phyloP scores from a whole-genome alignment of 83 land plant species.

The Diphasiastrum complanatum region DNA sequence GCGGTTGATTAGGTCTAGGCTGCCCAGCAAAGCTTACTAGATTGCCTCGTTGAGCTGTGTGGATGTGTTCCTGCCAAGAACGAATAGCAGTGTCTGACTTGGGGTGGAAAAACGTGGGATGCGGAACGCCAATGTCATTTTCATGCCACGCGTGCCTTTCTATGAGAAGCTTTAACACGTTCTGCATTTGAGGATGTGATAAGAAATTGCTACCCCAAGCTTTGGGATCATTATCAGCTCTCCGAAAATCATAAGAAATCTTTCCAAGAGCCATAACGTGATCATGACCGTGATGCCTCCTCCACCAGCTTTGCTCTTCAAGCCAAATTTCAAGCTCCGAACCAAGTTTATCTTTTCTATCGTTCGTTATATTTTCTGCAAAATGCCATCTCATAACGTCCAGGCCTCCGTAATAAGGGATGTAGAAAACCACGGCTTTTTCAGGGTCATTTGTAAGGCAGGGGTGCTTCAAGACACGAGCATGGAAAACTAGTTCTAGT shows the following conservation, averaged over 20 bases:
- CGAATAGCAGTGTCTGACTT: conserved; percentile 43
- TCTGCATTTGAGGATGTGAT: conserved; percentile 40
- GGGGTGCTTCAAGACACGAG: conserved; percentile 48
- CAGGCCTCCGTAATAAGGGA: conserved; percentile 69
- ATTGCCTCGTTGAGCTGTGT: conserved; percentile 1
- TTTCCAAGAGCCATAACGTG: conserved; percentile 64
- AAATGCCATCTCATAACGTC: conserved; percentile 64
- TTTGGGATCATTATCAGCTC: conserved; percentile 13
- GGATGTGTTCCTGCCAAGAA: conserved; percentile 39
- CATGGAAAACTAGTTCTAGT: conserved; percentile 70
- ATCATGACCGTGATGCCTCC: conserved; percentile 30
- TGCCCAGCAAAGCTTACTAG: conserved; percentile 55
- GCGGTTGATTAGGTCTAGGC: conserved; percentile 32
- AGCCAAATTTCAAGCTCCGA: conserved; percentile 58
- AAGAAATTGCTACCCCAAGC: conserved; percentile 56
- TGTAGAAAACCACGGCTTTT: conserved; percentile 53
- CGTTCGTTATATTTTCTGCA: conserved; percentile 35
- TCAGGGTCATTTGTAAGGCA: conserved; percentile 41
- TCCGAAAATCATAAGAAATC: conserved; percentile 67
- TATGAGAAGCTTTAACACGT: conserved; percentile 51
- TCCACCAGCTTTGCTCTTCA: conserved; percentile 36
- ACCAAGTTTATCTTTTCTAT: conserved; percentile 40
- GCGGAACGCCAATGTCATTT: conserved; percentile 66
- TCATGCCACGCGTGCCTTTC: conserved; percentile 68
- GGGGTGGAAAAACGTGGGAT: conserved; percentile 74